Percentiles rank a stretch among this genome's conserved stretches.
These are phyloP conservation scores for Porcisia deanei DNA, from an alignment of 208 protist genomes.

Conservation along the genomic window DNA sequence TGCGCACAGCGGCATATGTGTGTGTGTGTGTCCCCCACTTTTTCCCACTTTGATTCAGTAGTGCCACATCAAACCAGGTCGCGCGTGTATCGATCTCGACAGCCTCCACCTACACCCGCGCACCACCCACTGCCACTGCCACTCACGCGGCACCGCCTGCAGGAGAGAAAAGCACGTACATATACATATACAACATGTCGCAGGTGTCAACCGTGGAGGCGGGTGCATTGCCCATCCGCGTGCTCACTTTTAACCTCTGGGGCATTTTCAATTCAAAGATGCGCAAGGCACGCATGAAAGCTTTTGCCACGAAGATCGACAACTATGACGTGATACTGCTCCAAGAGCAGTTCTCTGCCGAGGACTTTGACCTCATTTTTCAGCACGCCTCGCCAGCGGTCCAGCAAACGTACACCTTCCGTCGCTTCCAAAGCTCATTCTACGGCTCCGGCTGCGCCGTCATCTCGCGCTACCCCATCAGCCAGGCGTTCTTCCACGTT, in stretches of 20 bases:
- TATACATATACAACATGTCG: not conserved
- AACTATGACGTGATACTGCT: slow-evolving; percentile 86
- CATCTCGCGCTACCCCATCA: slow-evolving; percentile 83
- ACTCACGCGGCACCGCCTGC: not conserved
- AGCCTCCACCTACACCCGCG: not conserved
- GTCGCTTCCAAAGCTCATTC: slow-evolving; percentile 80
- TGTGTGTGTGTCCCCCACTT: too few species aligned
- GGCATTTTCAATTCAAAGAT: slow-evolving; percentile 92
- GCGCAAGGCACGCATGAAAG: slow-evolving; percentile 67
- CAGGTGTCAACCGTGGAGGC: not conserved
- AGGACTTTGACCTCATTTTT: slow-evolving; percentile 76
- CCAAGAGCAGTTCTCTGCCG: slow-evolving; percentile 83
- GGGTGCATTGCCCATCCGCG: slow-evolving; percentile 43
- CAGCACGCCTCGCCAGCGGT: slow-evolving; percentile 38
- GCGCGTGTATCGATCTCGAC: not conserved
- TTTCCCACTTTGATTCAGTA: too few species aligned
- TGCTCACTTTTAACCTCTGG: slow-evolving; percentile 88
- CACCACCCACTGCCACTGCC: not conserved
- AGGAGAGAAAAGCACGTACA: too few species aligned
- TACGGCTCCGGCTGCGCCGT: slow-evolving; percentile 86
- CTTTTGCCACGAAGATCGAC: slow-evolving; percentile 76
- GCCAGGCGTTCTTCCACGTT: slow-evolving; percentile 71
- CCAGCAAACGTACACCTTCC: slow-evolving; percentile 56
- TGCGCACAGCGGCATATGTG: too few species aligned
- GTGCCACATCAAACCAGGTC: too few species aligned